These are phyloP conservation scores for Solanum peruvianum DNA, from an alignment of 257 asterid genomes.

Conservation along the genomic window DNA sequence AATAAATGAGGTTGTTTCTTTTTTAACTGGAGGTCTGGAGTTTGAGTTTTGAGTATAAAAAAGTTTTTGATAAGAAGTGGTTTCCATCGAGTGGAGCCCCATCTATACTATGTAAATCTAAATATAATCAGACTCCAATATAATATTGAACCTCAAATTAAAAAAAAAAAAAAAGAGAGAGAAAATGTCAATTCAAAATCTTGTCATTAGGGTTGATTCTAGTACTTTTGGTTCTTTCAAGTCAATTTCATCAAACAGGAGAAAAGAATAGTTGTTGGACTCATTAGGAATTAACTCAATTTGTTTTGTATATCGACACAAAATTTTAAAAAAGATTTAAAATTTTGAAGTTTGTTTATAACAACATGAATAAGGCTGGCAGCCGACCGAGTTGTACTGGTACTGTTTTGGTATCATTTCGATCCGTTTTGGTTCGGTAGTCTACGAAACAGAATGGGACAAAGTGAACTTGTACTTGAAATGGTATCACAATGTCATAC, in stretches of 20 bases:
- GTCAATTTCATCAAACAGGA: not conserved
- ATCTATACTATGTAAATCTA: not conserved
- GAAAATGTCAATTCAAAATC: not conserved
- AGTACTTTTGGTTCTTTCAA: not conserved
- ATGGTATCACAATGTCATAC: no score
- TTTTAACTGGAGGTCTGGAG: fast-evolving
- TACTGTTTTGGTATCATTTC: no score
- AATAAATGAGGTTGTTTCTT: not conserved
- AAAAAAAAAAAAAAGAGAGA: not conserved
- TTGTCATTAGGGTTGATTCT: not conserved
- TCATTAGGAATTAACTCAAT: not conserved
- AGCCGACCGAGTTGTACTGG: no score
- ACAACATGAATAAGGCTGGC: no score
- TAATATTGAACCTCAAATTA: not conserved
- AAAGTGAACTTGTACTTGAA: no score
- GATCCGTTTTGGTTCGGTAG: no score
- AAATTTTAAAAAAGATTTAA: not conserved
- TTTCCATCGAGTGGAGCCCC: not conserved
- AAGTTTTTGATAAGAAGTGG: no score
- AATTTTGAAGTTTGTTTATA: not conserved
- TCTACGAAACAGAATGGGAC: no score
- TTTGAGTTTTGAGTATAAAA: no score
- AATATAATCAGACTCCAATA: no score
- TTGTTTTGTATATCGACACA: not conserved
- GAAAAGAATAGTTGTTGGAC: not conserved